These are phyloP conservation scores for Boletellus deceptivus DNA, from an alignment of 1,284 basidiomycete species.

Conservation along the genomic window DNA sequence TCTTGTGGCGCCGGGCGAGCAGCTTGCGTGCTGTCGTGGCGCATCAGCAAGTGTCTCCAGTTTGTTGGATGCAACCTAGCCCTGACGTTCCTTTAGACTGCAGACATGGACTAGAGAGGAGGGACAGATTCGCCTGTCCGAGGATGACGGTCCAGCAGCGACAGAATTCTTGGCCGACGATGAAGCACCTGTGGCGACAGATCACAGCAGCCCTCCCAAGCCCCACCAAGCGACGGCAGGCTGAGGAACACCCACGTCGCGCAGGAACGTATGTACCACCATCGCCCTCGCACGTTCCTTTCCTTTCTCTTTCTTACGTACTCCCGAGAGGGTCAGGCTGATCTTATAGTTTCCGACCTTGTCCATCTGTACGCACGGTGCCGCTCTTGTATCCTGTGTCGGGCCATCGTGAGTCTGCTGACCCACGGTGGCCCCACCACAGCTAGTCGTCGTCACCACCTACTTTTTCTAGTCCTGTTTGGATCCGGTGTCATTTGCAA, in stretches of 20 bases:
- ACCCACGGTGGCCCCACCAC: not conserved
- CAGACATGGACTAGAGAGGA: constrained; percentile 54
- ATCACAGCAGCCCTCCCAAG: constrained; percentile 29
- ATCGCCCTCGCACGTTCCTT: not conserved
- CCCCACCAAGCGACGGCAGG: constrained; percentile 5
- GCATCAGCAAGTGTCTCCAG: constrained; percentile 50
- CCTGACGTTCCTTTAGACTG: constrained; percentile 42
- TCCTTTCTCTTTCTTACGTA: not conserved
- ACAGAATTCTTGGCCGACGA: constrained; percentile 63
- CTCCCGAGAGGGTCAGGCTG: not conserved
- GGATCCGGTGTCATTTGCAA: not conserved
- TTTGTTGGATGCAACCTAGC: not conserved
- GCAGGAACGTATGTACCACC: constrained; percentile 8
- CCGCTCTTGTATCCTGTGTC: not conserved
- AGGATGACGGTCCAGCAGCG: constrained; percentile 69
- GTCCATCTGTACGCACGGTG: constrained; percentile 2
- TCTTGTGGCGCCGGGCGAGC: constrained; percentile 65
- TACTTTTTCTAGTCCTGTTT: not conserved
- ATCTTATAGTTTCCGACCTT: not conserved
- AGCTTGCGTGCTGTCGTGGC: constrained; percentile 58
- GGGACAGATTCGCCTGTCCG: constrained; percentile 65
- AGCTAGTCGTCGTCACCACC: not conserved
- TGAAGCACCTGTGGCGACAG: constrained; percentile 36
- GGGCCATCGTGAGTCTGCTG: not conserved
- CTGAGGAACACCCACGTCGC: not conserved